These are phyloP conservation scores for Juglanconis oblonga DNA, from an alignment of 2,329 filamentous ascomycete species.

Conservation along the genomic window DNA sequence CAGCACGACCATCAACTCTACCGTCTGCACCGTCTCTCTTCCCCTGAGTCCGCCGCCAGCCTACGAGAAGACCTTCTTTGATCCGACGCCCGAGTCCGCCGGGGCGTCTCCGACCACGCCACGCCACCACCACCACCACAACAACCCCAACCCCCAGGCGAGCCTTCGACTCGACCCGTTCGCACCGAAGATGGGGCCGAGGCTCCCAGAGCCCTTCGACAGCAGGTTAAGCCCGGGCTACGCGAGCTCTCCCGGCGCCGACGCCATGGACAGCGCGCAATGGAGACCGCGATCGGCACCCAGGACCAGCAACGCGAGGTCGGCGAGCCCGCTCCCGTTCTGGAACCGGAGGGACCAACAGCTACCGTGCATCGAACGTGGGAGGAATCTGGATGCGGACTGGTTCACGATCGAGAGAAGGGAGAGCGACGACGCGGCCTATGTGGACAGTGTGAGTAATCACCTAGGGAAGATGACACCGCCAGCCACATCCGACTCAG, in stretches of 20 bases:
- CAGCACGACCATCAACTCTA: not conserved
- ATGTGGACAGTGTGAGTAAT: conserved; percentile 8
- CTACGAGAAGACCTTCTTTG: not conserved
- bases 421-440: conserved; percentile 7
- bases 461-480: conserved; percentile 11
- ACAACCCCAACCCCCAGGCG: not conserved
- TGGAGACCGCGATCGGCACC: conserved; percentile 19
- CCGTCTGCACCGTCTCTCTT: not conserved
- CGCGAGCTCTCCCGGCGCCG: not conserved
- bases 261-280: not conserved
- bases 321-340: conserved; percentile 9
- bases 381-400: not conserved
- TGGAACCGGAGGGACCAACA: conserved; percentile 8
- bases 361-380: not conserved
- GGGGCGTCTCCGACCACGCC: not conserved
- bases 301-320: conserved; percentile 3
- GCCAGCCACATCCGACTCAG: not conserved
- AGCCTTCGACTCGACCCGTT: not conserved
- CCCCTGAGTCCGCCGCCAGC: not conserved
- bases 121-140: not conserved
- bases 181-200: not conserved
- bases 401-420: not conserved
- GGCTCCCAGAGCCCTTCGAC: not conserved
- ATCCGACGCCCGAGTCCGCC: not conserved
- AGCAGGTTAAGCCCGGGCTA: not conserved